Percentiles rank a stretch among this genome's conserved stretches.
Conservation (phyloP, 2,329 filamentous ascomycete genomes). For the Polytolypa hystricis region DNA sequence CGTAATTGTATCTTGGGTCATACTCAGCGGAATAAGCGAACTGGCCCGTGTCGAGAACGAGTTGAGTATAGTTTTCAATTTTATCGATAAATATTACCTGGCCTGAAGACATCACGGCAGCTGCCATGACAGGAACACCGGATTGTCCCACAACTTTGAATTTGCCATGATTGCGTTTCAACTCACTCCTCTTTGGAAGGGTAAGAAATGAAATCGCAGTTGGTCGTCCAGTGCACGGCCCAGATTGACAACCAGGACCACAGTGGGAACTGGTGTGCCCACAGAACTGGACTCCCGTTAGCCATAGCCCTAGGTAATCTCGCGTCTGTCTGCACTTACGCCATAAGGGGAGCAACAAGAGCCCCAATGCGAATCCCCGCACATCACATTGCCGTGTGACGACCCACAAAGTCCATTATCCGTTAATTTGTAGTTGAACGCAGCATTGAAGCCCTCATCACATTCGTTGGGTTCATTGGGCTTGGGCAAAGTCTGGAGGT, state of each 20-base stretch:
- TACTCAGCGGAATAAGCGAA: conserved; percentile 52
- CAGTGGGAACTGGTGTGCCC: conserved; percentile 39
- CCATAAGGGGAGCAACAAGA: conserved; percentile 49
- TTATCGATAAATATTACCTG: conserved; percentile 52
- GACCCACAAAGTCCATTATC: conserved; percentile 44
- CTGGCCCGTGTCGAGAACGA: conserved; percentile 43
- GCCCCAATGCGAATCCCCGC: conserved; percentile 42
- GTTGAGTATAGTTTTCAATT: conserved; percentile 50
- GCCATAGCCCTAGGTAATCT: not conserved
- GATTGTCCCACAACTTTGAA: conserved; percentile 43
- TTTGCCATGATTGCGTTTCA: too few species aligned
- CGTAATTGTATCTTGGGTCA: conserved; percentile 40
- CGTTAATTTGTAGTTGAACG: conserved; percentile 4
- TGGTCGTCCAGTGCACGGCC: conserved; percentile 30
- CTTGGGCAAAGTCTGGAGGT: too few species aligned
- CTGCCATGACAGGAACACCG: conserved; percentile 55
- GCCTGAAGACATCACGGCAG: conserved; percentile 48
- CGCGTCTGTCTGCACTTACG: conserved; percentile 30
- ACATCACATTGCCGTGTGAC: conserved; percentile 38
- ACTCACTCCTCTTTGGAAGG: too few species aligned
- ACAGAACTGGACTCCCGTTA: conserved; percentile 17
- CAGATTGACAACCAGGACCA: conserved; percentile 46
- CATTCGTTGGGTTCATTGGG: too few species aligned
- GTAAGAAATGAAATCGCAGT: conserved; percentile 9
- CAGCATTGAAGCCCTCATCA: too few species aligned